Conservation (phyloP, 805 yeast genomes). For the Metschnikowia picachoensis region DNA sequence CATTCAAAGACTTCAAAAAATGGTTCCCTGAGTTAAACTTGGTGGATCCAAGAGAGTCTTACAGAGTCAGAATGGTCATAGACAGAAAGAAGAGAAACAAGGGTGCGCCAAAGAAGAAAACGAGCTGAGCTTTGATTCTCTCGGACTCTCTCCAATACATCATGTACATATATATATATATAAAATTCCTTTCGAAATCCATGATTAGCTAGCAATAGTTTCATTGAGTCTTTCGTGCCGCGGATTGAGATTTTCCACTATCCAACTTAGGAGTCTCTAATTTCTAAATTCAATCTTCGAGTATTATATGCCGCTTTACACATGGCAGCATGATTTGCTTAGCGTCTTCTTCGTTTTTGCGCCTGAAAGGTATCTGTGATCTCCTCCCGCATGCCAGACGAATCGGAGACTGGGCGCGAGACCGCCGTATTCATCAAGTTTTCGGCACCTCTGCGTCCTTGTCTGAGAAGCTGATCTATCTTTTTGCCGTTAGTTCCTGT, state of each 20-base stretch:
- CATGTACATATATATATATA: conserved; percentile 7
- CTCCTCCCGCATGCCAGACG: conserved; percentile 3
- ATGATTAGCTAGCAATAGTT: background rate
- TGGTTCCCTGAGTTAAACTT: conserved; percentile 51
- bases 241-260: no score
- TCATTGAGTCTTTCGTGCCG: background rate
- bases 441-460: no score
- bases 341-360: conserved; percentile 7
- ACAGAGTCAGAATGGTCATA: conserved; percentile 60
- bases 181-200: no score
- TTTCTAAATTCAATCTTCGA: no score
- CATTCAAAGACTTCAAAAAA: conserved; percentile 54
- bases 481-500: no score
- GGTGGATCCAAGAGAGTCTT: conserved; percentile 64
- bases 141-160: background rate
- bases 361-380: conserved; percentile 16
- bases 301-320: no score
- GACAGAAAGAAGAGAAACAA: conserved; percentile 80
- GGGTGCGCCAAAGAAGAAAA: conserved; percentile 78
- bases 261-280: no score
- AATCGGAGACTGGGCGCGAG: background rate
- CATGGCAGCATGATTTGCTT: no score
- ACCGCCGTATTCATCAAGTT: background rate
- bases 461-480: no score
- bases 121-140: conserved; percentile 11